Evolutionary conservation across 75 land plant genomes (phyloP).

Genomic region (Cunninghamia lanceolata): DNA sequence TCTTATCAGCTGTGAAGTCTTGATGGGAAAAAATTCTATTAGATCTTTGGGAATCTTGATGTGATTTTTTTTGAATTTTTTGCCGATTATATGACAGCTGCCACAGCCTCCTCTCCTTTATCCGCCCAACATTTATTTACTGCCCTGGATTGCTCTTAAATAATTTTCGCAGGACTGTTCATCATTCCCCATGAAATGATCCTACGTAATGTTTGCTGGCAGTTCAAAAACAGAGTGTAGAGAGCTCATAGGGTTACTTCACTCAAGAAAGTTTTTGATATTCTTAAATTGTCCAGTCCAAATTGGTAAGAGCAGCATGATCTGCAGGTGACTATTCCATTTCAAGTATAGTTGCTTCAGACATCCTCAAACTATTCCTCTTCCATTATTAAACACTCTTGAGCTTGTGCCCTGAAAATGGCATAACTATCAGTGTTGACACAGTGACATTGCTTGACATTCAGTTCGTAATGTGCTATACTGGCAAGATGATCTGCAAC

Average conservation of each 20-base stretch:
- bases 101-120: not conserved
- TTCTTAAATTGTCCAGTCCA: not conserved
- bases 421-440: too few species aligned
- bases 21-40: too few species aligned
- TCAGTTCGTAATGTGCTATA: too few species aligned
- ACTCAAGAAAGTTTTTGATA: not conserved
- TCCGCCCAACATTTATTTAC: not conserved
- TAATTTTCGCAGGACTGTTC: not conserved
- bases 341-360: not conserved
- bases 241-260: not conserved
- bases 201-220: not conserved
- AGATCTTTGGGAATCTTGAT: too few species aligned
- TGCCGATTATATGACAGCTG: not conserved
- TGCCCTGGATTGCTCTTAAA: not conserved
- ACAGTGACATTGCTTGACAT: too few species aligned
- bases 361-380: not conserved
- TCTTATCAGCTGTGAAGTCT: too few species aligned
- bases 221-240: not conserved
- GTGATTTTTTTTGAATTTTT: too few species aligned
- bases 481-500: too few species aligned
- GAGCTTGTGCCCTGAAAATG: too few species aligned
- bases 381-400: not conserved
- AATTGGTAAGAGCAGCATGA: not conserved
- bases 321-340: not conserved
- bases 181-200: not conserved